Evolutionary conservation across 306 rosid species (phyloP).

Genomic region (Dryas octopetala): DNA sequence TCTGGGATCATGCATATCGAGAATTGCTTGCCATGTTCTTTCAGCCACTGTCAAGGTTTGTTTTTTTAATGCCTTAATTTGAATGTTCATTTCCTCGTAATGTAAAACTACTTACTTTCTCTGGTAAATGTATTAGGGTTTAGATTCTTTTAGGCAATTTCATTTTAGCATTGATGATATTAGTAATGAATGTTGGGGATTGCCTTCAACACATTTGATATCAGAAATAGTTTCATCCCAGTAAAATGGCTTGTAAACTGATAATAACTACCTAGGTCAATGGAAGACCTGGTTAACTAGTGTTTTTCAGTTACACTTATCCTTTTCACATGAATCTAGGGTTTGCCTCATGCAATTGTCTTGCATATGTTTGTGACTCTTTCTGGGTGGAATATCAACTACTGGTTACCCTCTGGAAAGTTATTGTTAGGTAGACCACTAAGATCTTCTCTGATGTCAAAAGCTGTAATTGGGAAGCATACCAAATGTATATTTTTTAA

Average conservation of each 20-base stretch:
- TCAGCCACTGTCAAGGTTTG: constrained; percentile 83
- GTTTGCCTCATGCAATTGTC: background rate
- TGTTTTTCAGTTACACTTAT: background rate
- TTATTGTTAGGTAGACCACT: background rate
- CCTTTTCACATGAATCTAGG: background rate
- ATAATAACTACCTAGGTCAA: background rate
- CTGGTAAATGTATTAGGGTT: background rate
- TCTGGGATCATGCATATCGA: constrained; percentile 77
- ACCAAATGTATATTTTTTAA: background rate
- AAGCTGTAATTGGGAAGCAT: background rate
- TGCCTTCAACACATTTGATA: background rate
- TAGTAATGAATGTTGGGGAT: background rate
- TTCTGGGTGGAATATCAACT: background rate
- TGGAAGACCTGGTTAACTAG: background rate
- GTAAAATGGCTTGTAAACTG: background rate
- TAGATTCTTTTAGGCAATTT: background rate
- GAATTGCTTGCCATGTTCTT: constrained; percentile 83
- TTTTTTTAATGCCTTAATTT: background rate
- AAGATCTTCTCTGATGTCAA: background rate
- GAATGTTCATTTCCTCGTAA: background rate
- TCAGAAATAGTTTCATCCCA: background rate
- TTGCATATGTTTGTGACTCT: background rate
- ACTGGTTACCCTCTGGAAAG: background rate
- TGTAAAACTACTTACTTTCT: background rate
- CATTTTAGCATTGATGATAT: background rate